Base-by-base conservation (phyloP, 2,329 filamentous ascomycete genomes). In the Xylaria sp. region DNA sequence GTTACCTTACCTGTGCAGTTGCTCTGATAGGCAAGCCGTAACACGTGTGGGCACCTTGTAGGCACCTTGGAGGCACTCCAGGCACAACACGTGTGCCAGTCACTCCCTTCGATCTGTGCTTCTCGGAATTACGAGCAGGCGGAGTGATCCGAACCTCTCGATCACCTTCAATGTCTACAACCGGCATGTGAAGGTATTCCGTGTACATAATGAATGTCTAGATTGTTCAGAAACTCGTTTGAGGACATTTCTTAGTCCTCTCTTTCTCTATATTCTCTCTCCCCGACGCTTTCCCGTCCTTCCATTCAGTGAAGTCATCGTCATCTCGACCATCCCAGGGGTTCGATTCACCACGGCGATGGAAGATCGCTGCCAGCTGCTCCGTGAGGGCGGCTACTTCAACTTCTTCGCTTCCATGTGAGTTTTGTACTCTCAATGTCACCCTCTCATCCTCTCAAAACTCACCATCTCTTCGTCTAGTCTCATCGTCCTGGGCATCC, bases 401-500 rank as follows among this genome's bases (percentile, higher is more conserved):
- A 83, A 83, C 68, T 76, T 85, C 63, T 77, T 80, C 61, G 73
- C 84, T 50, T 84, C 82, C 44, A 80, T 84, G 82, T 84, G 70
- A 69, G 77, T 66, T 16, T 16, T 16, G 16, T 16, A 16, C 16
- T 16, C 16, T 16, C 16, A 50, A 30, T 47, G 57, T 4, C 10
- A 13, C 50, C 57, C 37, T 35, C 39, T 3, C 39, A n/a, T 16
- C 6, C 10, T 39, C 42, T 57, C 42, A 6, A 37, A 6, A 55
- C 70, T 73, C 47, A 73, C 58, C 4, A 6, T 58, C 30, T 46
- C 19, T 50, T 30, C 39, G 10, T 62, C 10, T 67, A 85, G 83
- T 63, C 72, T 96, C 69, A 91, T 97, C 67, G 80, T 97, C 63
- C 72, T 96, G 67, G 93, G 93, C 59, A 92, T 97, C 68, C 80